Evolutionary conservation across 805 yeast species (phyloP), one percentile per base, ranked within the genome.

Genomic region (Pichia thaimueangensis): DNA sequence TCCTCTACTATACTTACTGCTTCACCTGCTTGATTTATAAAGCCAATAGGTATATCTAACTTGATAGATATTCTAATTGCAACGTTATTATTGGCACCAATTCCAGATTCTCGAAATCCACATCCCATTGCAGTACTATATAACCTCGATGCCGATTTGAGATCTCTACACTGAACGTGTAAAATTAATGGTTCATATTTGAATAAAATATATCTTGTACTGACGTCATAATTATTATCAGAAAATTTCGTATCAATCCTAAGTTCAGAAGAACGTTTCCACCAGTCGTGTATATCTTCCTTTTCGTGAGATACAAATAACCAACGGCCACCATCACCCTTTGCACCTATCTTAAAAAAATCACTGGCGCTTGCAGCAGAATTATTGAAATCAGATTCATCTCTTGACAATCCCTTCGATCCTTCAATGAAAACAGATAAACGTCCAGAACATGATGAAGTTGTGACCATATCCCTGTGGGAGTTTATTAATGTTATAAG

Each of bases 391-490:
- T n/a, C n/a, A n/a, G n/a, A n/a, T 4, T 33, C 40, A 5, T 43
- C 42, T 11, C 24, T 40, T 7, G 17, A 25, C 2, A 23, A 32
- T n/a, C 19, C 49, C 51, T 85, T 84, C 9, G 63, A 59, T 3
- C 95, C 95, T 56, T 86, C 95, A 2, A 82, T 63, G 57, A 83
- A 87, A 0, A 87, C 87, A 44, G 91, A 80, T 1, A 86, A 81
- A 54, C 96, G 67, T 3, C 96, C 96, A 0, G 95, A 85, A 51
- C 96, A 87, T 15, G 93, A 81, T 1, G 94, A 84, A 0, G 96
- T 87, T 3, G 95, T 86, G 10, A 87, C 93, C 78, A 83, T 73
- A 49, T 82, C 78, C 0, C 62, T 53, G 50, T 76, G 75, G 3
- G 71, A 50, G 54, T 87, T 87, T 51, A 87, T 81, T 13, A 80